A percentile compares a stretch with the other conserved stretches of the same genome.
phyloP scores from a whole-genome alignment of 2,329 filamentous ascomycete genomes.

The Trichoderma oligosporum region DNA sequence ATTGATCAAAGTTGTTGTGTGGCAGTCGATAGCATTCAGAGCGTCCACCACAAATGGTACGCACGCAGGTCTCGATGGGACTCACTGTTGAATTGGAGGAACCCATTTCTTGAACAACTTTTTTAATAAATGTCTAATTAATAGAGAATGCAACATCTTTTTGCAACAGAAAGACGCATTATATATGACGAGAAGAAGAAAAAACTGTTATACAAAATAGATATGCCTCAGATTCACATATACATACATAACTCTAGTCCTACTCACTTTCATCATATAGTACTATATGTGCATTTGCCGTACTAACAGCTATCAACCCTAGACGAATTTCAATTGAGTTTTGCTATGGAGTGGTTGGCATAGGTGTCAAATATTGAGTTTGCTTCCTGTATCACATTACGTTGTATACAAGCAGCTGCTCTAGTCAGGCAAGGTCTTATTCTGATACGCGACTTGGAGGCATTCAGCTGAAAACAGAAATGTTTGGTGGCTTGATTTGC shows the following conservation, averaged over 20 bases:
- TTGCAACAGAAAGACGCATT: not conserved
- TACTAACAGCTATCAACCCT: too few relatives aligned
- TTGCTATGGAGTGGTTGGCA: too few relatives aligned
- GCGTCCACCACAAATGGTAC: conserved; percentile 44
- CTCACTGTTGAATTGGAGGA: conserved; percentile 36
- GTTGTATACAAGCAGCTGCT: not conserved
- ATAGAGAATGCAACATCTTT: not conserved
- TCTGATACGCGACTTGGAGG: too few relatives aligned
- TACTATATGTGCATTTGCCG: too few relatives aligned
- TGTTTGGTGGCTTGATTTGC: too few relatives aligned
- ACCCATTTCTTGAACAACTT: not conserved
- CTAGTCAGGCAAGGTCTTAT: not conserved
- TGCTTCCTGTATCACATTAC: not conserved
- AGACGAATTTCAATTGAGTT: too few relatives aligned
- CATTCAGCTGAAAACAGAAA: too few relatives aligned
- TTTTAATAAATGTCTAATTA: not conserved
- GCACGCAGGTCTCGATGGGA: conserved; percentile 44
- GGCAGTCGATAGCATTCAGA: conserved; percentile 33
- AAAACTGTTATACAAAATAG: too few relatives aligned
- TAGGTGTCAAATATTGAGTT: not conserved
- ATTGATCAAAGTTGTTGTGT: not conserved
- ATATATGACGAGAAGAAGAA: too few relatives aligned
- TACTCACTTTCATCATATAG: too few relatives aligned
- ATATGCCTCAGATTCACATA: too few relatives aligned
- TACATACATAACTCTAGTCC: too few relatives aligned